Percentiles rank a stretch among this genome's conserved stretches.
phyloP scores from a whole-genome alignment of 2,329 filamentous ascomycete genomes.

The Sclerotiophoma versabilis region DNA sequence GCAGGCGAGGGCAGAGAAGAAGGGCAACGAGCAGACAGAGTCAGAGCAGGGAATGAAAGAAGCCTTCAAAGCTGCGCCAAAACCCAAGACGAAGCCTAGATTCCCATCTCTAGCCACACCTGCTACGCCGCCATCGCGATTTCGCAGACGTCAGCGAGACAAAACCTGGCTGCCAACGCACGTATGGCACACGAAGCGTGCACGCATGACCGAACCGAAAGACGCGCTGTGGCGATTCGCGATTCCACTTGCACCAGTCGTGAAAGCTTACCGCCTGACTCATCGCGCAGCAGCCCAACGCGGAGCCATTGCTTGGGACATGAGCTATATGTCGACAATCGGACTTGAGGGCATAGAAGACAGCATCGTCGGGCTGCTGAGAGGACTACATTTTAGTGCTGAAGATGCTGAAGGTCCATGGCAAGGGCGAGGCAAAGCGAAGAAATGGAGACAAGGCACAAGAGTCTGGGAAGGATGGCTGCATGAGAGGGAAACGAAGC shows the following conservation, averaged over 20 bases:
- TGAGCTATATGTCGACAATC: conserved; percentile 91
- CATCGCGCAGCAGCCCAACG: conserved; percentile 79
- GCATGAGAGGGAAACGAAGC: conserved; percentile 61
- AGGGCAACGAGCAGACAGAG: conserved; percentile 30
- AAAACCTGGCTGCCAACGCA: conserved; percentile 98
- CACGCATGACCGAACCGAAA: conserved; percentile 81
- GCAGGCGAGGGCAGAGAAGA: conserved; percentile 52
- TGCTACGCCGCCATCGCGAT: conserved; percentile 69
- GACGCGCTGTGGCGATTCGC: conserved; percentile 90
- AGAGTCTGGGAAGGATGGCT: conserved; percentile 65
- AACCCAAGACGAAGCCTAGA: conserved; percentile 67
- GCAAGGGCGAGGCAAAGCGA: conserved; percentile 60
- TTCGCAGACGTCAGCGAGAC: conserved; percentile 81
- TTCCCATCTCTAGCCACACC: conserved; percentile 75
- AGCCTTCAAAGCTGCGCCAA: conserved; percentile 19
- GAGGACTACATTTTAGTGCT: conserved; percentile 65
- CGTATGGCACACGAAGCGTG: conserved; percentile 90
- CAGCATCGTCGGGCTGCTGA: conserved; percentile 72
- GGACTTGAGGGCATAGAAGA: conserved; percentile 71
- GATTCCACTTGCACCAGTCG: conserved; percentile 81
- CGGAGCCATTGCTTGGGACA: conserved; percentile 88
- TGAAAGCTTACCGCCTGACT: conserved; percentile 87
- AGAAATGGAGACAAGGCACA: conserved; percentile 73
- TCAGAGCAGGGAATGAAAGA: conserved; percentile 10
- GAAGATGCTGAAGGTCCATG: conserved; percentile 63